Conservation (phyloP, 176 grass and related monocot species). For the Cymbopogon citratus region DNA sequence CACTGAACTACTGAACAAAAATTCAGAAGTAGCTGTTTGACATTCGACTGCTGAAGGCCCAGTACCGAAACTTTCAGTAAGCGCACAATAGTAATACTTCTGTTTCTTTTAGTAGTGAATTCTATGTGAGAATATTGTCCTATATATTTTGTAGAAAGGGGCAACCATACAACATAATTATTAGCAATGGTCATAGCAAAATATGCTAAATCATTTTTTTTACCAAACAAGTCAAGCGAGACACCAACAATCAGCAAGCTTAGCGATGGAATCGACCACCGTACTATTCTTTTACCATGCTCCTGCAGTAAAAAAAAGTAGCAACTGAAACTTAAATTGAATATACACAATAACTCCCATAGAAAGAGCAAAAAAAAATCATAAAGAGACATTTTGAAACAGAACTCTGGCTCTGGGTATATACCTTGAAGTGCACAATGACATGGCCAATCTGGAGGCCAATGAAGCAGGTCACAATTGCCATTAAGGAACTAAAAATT, state of each 20-base stretch:
- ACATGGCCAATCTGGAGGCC: constrained; percentile 85
- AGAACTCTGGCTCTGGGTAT: background rate
- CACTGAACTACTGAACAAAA: background rate
- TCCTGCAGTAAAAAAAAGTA: constrained; percentile 33
- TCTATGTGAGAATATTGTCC: background rate
- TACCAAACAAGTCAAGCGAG: constrained; percentile 62
- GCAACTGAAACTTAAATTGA: background rate
- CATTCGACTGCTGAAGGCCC: background rate
- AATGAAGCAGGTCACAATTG: constrained; percentile 73
- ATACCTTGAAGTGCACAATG: constrained; percentile 68
- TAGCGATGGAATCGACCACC: constrained; percentile 56
- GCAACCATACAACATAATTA: background rate
- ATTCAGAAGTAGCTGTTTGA: background rate
- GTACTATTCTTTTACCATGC: constrained; percentile 41
- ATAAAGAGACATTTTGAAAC: background rate
- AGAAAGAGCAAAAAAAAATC: background rate
- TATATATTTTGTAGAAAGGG: too few relatives aligned
- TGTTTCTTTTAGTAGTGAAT: background rate
- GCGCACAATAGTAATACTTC: background rate
- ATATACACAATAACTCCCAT: background rate
- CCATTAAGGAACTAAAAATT: constrained; percentile 60
- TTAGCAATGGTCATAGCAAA: background rate
- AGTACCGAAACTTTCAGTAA: background rate
- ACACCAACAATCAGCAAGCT: constrained; percentile 51
- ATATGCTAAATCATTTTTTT: background rate